Conservation (phyloP, 2,329 filamentous ascomycete species). For the Zasmidium citrigriseum region DNA sequence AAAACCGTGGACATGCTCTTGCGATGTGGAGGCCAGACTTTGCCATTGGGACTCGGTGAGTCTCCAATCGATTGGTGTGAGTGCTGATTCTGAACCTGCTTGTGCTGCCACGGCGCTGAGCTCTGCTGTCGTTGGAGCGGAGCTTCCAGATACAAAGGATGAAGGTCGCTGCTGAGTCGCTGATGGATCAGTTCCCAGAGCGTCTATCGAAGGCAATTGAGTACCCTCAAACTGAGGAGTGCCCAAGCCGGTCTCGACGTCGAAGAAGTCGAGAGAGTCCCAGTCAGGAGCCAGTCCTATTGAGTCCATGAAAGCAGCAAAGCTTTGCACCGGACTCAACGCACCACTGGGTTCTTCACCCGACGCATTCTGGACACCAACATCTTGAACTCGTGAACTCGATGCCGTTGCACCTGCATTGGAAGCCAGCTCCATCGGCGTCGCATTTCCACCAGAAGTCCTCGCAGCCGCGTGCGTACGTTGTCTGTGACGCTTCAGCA, state of each 20-base stretch:
- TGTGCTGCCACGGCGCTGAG: background rate
- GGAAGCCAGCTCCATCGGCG: background rate
- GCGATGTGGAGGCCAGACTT: background rate
- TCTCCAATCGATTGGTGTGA: background rate
- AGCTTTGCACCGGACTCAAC: background rate
- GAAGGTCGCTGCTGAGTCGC: background rate
- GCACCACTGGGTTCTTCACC: background rate
- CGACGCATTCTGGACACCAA: background rate
- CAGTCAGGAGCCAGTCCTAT: background rate
- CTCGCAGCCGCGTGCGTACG: background rate
- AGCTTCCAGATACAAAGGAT: background rate
- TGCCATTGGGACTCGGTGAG: background rate
- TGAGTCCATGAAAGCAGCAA: background rate
- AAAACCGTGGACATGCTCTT: background rate
- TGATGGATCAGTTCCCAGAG: background rate
- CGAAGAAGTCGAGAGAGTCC: background rate
- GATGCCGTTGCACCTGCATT: background rate
- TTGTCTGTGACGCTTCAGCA: background rate
- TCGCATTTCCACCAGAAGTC: background rate
- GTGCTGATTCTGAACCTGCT: background rate
- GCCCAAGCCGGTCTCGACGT: background rate
- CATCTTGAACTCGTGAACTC: background rate
- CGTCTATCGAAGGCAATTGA: background rate
- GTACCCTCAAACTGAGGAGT: background rate
- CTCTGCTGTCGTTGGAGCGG: background rate